A percentile compares a stretch with the other conserved stretches of the same genome.
These are phyloP conservation scores for Teunomyces barrocoloradensis DNA, from an alignment of 805 yeast species.

Conservation along the genomic window DNA sequence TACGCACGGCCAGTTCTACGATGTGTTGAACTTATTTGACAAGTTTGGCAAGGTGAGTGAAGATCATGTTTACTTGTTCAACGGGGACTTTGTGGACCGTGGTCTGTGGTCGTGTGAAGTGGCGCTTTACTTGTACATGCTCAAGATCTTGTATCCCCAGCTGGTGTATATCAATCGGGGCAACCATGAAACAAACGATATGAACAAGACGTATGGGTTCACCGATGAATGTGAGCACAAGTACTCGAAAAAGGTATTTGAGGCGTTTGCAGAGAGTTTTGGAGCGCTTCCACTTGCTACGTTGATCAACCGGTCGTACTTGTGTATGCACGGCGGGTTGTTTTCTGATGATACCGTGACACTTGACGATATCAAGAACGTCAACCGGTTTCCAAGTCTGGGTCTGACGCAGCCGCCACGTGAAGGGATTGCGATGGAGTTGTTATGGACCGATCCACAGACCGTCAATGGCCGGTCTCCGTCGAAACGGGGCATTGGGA, in stretches of 20 bases:
- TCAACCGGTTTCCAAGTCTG: slow-evolving; percentile 58
- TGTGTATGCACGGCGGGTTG: slow-evolving; percentile 95
- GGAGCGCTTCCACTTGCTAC: slow-evolving; percentile 84
- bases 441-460: slow-evolving; percentile 98
- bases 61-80: slow-evolving; percentile 76
- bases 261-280: slow-evolving; percentile 82
- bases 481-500: slow-evolving; percentile 91
- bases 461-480: slow-evolving; percentile 72
- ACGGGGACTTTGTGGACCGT: slow-evolving; percentile 97
- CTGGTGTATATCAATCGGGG: slow-evolving; percentile 82
- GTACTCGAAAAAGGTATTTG: slow-evolving; percentile 75
- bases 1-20: slow-evolving; percentile 96
- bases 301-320: slow-evolving; percentile 69
- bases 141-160: slow-evolving; percentile 74
- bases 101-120: slow-evolving; percentile 99
- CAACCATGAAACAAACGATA: slow-evolving; percentile 93
- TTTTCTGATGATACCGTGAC: slow-evolving; percentile 74
- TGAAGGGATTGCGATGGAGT: slow-evolving; percentile 92
- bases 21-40: slow-evolving; percentile 75
- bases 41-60: slow-evolving; percentile 68
- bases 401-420: slow-evolving; percentile 76
- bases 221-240: slow-evolving; percentile 93
- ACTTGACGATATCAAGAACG: slow-evolving; percentile 67
- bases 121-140: slow-evolving; percentile 71
- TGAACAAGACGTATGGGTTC: slow-evolving; percentile 96